phyloP scores from a whole-genome alignment of 192 early-diverging fungal species.

The Dispira parvispora region DNA sequence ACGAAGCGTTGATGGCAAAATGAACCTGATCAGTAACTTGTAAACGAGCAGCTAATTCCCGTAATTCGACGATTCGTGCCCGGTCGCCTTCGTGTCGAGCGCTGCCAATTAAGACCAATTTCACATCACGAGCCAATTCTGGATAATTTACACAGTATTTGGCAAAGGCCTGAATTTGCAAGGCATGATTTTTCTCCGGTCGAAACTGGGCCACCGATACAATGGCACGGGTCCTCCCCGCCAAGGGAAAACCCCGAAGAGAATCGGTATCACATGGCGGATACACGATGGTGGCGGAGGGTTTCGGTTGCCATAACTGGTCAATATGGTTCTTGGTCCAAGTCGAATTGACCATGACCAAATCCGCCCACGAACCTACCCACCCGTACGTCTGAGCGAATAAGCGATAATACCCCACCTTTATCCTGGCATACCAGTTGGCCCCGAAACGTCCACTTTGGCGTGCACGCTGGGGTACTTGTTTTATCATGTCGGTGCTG shows the following conservation, averaged over 20 bases:
- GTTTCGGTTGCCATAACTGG: slow-evolving; percentile 51
- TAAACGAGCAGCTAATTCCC: slow-evolving; percentile 25
- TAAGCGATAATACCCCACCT: slow-evolving; percentile 49
- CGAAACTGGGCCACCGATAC: slow-evolving; percentile 92
- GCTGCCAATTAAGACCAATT: slow-evolving; percentile 74
- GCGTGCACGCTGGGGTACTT: slow-evolving; percentile 34
- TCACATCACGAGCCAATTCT: slow-evolving; percentile 12
- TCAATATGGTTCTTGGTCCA: slow-evolving; percentile 92
- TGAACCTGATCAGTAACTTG: slow-evolving; percentile 49
- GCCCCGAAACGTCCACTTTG: neutral
- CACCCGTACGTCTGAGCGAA: slow-evolving; percentile 64
- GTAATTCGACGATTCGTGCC: slow-evolving; percentile 40
- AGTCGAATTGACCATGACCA: slow-evolving; percentile 87
- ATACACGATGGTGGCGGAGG: slow-evolving; percentile 51
- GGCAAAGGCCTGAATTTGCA: slow-evolving; percentile 66
- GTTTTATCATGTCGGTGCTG: slow-evolving; percentile 75
- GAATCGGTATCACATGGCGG: slow-evolving; percentile 81
- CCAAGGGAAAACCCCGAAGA: slow-evolving; percentile 37
- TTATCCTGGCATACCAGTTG: slow-evolving; percentile 10
- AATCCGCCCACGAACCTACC: slow-evolving; percentile 60
- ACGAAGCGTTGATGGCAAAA: slow-evolving; percentile 72
- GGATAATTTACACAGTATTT: slow-evolving; percentile 4
- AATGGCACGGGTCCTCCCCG: slow-evolving; percentile 35
- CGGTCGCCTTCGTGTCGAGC: slow-evolving; percentile 65
- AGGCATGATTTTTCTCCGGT: slow-evolving; percentile 82